Evolutionary conservation across 2,329 filamentous ascomycete genomes (phyloP), one percentile per base, ranked within the genome.

Genomic region (Shiraia sp.): DNA sequence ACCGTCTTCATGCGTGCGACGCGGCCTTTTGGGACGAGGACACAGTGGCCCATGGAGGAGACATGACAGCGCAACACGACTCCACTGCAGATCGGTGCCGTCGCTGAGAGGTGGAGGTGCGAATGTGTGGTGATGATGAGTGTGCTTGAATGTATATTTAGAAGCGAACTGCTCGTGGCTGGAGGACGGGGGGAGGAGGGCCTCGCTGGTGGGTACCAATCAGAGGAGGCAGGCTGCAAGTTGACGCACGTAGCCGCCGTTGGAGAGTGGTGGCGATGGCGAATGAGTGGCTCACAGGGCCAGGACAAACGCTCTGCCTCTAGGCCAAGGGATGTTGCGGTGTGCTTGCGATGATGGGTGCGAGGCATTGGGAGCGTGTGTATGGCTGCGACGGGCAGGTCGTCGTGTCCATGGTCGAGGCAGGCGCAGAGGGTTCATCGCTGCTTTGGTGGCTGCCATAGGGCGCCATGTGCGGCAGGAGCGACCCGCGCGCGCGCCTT

Each of bases 301-400:
- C 36, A 43, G 42, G 17, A 51, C 49, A 61, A 56, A 59, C 59
- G 57, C 59, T 59, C 51, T 54, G 39, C 47, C 35, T 30, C 33
- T 47, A 42, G 51, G 52, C 46, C 43, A 48, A 47, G 40, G 42
- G 38, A 51, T 51, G 27, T 51, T 59, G 56, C 58, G 58, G 55
- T 59, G 58, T 55, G 53, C 51, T 32, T 31, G 40, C 40, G 55
- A 56, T 55, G 33, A 48, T 28, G 42, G 43, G 28, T 36, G 42
- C 14, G 15, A 25, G 22, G 32, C 34, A 38, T 47, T 44, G 38
- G 31, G 27, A 36, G 30, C 32, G 22, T 27, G 29, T 39, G 45
- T 47, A 39, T 52, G 47, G 42, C 31, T 24, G 15, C 35, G 19
- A 15, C 26, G 40, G 43, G 43, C 37, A 39, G 37, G 40, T 17